phyloP scores from a whole-genome alignment of 495 filamentous ascomycete species.

The Tuber melanosporum region DNA sequence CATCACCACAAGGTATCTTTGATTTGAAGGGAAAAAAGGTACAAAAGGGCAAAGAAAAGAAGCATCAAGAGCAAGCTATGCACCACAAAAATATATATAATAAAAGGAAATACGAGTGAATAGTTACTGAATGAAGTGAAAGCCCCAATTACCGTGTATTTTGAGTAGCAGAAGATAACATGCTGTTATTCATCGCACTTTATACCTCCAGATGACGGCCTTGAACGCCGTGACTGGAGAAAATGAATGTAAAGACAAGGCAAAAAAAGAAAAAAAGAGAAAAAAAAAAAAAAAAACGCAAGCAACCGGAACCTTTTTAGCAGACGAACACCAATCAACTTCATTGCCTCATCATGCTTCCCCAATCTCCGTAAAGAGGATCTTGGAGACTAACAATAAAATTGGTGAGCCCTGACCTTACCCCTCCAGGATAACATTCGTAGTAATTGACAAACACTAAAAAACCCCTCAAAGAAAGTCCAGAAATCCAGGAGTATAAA shows the following conservation, averaged over 20 bases:
- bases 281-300: constrained; percentile 28
- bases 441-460: constrained; percentile 40
- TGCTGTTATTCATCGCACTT: constrained; percentile 22
- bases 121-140: constrained; percentile 25
- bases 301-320: constrained; percentile 29
- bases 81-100: constrained; percentile 17
- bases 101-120: constrained; percentile 5
- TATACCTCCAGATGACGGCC: constrained; percentile 31
- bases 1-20: constrained; percentile 26
- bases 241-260: constrained; percentile 21
- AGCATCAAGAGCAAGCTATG: constrained; percentile 25
- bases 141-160: constrained; percentile 38
- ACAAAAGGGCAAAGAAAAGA: constrained; percentile 11
- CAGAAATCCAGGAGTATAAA: constrained; percentile 19
- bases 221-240: constrained; percentile 10
- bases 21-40: constrained; percentile 15
- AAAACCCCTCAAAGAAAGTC: constrained; percentile 33
- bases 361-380: constrained; percentile 21
- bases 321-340: constrained; percentile 33
- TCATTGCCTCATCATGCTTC: constrained; percentile 39
- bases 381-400: constrained; percentile 22
- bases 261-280: constrained; percentile 5
- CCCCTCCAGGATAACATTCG: constrained; percentile 24
- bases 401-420: constrained; percentile 32
- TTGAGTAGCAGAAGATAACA: constrained; percentile 31